These are phyloP conservation scores for Graphilbum fragrans DNA, from an alignment of 2,329 filamentous ascomycete genomes.

Conservation along the genomic window DNA sequence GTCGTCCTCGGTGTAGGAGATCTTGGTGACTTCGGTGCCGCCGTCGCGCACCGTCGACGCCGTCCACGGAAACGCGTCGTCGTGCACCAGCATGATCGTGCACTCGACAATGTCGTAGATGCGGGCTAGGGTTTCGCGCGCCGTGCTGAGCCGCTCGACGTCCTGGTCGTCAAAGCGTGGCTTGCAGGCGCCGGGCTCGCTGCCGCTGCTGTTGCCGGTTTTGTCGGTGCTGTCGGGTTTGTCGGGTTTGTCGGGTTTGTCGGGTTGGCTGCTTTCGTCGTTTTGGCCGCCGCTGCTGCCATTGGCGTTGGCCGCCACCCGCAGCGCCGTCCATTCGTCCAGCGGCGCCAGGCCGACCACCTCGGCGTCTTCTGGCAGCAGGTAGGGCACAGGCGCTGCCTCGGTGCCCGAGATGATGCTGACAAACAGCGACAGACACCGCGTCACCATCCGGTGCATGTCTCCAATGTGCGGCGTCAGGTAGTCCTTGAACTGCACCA, in stretches of 20 bases:
- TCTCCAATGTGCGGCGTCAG: slow-evolving; percentile 31
- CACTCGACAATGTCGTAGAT: slow-evolving; percentile 13
- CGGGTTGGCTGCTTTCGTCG: too few species aligned
- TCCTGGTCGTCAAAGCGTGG: slow-evolving; percentile 8
- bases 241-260: too few species aligned
- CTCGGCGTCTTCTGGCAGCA: slow-evolving; percentile 38
- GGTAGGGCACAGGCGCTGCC: slow-evolving; percentile 29
- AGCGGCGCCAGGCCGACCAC: slow-evolving; percentile 31
- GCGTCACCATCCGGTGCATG: slow-evolving; percentile 33
- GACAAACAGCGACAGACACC: slow-evolving; percentile 35
- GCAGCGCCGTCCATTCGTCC: slow-evolving; percentile 11
- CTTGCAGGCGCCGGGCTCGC: slow-evolving; percentile 6
- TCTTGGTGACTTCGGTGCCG: slow-evolving; percentile 3
- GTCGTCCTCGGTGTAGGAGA: slow-evolving; percentile 7
- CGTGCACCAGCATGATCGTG: slow-evolving; percentile 8
- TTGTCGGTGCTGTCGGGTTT: not conserved
- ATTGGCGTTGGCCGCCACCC: not conserved
- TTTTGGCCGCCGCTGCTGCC: not conserved
- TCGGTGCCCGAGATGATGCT: slow-evolving; percentile 27
- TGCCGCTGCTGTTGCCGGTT: not conserved
- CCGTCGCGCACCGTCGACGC: slow-evolving; percentile 4
- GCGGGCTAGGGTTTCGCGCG: slow-evolving; percentile 10
- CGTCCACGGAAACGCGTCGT: slow-evolving; percentile 9
- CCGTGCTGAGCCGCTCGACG: slow-evolving; percentile 3
- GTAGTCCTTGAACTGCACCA: slow-evolving; percentile 31